Evolutionary conservation across 78 protist genomes (phyloP).

Genomic region (Blattamonas nauphoetae): DNA sequence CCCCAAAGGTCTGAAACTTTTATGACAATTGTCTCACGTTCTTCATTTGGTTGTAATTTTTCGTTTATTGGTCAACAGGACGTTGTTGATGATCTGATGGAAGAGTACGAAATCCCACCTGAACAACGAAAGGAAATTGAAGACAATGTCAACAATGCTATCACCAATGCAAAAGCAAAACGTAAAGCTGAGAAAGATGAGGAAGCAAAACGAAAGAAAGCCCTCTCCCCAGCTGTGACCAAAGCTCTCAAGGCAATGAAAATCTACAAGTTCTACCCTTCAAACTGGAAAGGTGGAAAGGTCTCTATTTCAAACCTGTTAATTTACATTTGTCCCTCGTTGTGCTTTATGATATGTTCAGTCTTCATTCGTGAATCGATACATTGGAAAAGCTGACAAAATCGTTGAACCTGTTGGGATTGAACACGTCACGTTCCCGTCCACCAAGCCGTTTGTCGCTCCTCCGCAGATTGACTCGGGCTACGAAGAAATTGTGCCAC

Average conservation of each 20-base stretch:
- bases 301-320: too few species aligned
- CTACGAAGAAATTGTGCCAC: too few species aligned
- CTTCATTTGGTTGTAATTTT: too few species aligned
- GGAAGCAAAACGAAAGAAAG: background rate
- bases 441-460: background rate
- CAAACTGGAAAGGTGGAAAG: background rate
- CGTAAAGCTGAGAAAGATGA: background rate
- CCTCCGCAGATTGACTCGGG: too few species aligned
- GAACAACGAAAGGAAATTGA: background rate
- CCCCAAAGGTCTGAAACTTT: background rate
- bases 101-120: background rate
- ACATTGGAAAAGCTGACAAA: background rate
- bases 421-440: background rate
- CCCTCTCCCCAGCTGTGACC: background rate
- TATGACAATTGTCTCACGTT: too few species aligned
- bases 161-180: background rate
- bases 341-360: too few species aligned
- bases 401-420: background rate
- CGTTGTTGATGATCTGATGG: background rate
- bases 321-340: too few species aligned
- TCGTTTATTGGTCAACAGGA: too few species aligned
- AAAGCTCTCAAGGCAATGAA: background rate
- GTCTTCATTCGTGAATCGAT: background rate
- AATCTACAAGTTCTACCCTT: background rate
- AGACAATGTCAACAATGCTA: background rate